Percentiles rank a stretch among this genome's conserved stretches.
Evolutionary conservation across 257 asterid genomes (phyloP).

Genomic region (Fraxinus quadrangulata): DNA sequence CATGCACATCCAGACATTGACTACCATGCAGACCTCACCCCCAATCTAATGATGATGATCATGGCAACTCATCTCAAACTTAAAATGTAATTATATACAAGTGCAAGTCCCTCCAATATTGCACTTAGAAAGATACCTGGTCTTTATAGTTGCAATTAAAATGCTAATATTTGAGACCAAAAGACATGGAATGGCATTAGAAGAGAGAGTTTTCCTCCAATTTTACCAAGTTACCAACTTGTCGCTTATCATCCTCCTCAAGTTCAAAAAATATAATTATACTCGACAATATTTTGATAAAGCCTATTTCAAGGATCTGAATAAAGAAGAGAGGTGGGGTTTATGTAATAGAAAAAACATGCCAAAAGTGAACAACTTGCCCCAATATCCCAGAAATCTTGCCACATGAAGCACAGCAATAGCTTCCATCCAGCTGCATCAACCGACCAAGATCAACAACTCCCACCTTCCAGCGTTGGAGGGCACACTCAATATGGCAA

Average conservation of each 20-base stretch:
- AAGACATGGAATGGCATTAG: background rate
- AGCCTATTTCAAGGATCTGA: background rate
- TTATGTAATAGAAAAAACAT: background rate
- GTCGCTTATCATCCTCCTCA: background rate
- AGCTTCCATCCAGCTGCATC: slow-evolving; percentile 89
- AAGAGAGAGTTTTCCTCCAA: background rate
- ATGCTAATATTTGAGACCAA: background rate
- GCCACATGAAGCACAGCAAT: slow-evolving; percentile 85
- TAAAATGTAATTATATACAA: too few relatives aligned
- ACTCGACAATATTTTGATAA: background rate
- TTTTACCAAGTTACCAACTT: background rate
- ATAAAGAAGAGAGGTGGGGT: background rate
- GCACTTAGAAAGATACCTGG: background rate
- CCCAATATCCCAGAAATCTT: slow-evolving; percentile 85
- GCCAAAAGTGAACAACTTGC: slow-evolving; percentile 41
- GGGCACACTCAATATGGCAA: slow-evolving; percentile 86
- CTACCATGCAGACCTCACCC: background rate
- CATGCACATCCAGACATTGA: background rate
- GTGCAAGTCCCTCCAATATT: background rate
- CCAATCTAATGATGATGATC: background rate
- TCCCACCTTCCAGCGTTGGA: slow-evolving; percentile 74
- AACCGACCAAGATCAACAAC: slow-evolving; percentile 74
- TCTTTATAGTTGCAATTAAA: background rate
- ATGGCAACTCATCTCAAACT: background rate
- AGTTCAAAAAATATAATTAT: background rate